Percentiles rank a stretch among this genome's conserved stretches.
Conservation (phyloP, 345 rosid species). For the Eucalyptus marginata region DNA sequence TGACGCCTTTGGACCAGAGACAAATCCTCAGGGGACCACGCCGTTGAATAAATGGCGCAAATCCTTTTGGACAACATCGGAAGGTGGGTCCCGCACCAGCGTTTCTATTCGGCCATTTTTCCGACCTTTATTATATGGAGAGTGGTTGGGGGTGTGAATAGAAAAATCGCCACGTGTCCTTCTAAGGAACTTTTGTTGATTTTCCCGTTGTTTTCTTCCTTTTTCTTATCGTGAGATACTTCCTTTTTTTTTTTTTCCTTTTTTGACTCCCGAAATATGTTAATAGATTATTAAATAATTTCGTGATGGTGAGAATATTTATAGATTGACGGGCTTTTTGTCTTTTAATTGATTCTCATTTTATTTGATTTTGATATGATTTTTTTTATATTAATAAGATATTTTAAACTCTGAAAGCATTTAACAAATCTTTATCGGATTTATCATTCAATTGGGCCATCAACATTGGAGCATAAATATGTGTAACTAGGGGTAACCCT, state of each 20-base stretch:
- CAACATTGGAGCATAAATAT: accelerated
- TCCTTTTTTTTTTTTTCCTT: not conserved
- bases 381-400: not conserved
- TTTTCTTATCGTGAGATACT: not conserved
- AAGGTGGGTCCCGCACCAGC: not conserved
- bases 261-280: not conserved
- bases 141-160: not conserved
- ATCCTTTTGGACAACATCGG: not conserved
- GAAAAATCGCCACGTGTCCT: not conserved
- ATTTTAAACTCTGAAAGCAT: accelerated
- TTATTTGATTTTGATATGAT: not conserved
- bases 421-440: accelerated
- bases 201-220: not conserved
- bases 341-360: not conserved
- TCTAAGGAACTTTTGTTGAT: not conserved
- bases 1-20: not conserved
- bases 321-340: not conserved
- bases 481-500: accelerated
- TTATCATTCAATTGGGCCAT: not conserved
- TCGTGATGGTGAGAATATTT: not conserved
- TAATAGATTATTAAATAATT: not conserved
- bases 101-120: not conserved
- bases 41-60: not conserved
- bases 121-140: not conserved
- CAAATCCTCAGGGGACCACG: not conserved